Percentiles rank a stretch among this genome's conserved stretches.
These are phyloP conservation scores for Nakazawaea anatomiae DNA, from an alignment of 805 yeast genomes.

Conservation along the genomic window DNA sequence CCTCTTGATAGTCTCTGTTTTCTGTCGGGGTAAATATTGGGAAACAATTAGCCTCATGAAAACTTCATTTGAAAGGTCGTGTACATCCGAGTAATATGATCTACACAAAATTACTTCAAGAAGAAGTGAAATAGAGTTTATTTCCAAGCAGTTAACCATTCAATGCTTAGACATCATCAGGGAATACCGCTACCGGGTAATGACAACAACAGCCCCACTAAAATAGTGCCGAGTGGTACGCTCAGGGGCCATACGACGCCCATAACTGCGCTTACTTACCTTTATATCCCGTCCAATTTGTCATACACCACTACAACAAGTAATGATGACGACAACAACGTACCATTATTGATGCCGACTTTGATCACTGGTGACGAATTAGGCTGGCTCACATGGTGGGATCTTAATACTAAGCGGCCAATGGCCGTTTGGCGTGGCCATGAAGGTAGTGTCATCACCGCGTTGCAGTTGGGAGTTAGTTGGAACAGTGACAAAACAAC, in stretches of 20 bases:
- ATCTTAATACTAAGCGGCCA: conserved; percentile 50
- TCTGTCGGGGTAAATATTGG: no score
- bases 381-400: conserved; percentile 67
- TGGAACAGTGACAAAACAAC: conserved; percentile 16
- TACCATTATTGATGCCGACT: conserved; percentile 26
- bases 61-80: no score
- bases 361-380: conserved; percentile 53
- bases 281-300: conserved; percentile 13
- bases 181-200: no score
- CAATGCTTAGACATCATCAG: no score
- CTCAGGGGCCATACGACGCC: conserved; percentile 19
- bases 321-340: background rate
- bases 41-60: no score
- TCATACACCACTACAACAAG: conserved; percentile 1
- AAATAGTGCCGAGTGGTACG: conserved; percentile 4
- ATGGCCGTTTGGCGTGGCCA: conserved; percentile 57
- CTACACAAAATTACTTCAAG: no score
- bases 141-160: no score
- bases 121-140: no score
- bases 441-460: conserved; percentile 39
- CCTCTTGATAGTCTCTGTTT: no score
- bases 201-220: background rate
- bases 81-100: no score
- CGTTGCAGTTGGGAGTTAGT: conserved; percentile 36
- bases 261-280: conserved; percentile 20